These are phyloP conservation scores for Phytophthora fragariaefolia DNA, from an alignment of 352 stramenopile species.

Conservation along the genomic window DNA sequence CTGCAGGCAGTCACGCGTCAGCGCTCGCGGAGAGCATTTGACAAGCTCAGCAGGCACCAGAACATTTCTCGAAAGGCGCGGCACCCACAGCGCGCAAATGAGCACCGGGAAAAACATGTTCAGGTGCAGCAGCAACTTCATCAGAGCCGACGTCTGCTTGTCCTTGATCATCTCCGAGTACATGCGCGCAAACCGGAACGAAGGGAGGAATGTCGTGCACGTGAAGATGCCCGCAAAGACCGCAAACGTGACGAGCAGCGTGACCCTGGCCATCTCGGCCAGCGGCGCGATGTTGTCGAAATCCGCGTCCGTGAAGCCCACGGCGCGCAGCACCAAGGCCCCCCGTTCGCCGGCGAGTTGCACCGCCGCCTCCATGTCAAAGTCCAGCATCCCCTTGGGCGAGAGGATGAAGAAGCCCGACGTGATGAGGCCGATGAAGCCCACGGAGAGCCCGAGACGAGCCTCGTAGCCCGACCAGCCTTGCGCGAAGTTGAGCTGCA, in stretches of 20 bases:
- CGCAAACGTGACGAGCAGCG: conserved; percentile 46
- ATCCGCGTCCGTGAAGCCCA: conserved; percentile 71
- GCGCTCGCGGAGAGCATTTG: conserved; percentile 46
- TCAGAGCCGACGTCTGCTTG: conserved; percentile 30
- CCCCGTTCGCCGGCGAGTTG: conserved; percentile 44
- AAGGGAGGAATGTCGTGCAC: conserved; percentile 70
- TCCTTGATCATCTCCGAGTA: conserved; percentile 75
- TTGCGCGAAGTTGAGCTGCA: conserved; percentile 78
- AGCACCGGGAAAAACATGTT: conserved; percentile 77
- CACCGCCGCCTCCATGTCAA: conserved; percentile 65
- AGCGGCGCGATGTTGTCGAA: conserved; percentile 54
- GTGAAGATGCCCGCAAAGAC: conserved; percentile 62
- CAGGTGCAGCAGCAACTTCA: conserved; percentile 68
- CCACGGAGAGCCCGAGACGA: conserved; percentile 59
- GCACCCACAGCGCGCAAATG: conserved; percentile 60
- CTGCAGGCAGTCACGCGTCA: conserved; percentile 66
- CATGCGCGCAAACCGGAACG: conserved; percentile 82
- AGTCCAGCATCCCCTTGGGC: conserved; percentile 67
- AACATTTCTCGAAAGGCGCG: conserved; percentile 49
- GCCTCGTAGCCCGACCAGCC: conserved; percentile 66
- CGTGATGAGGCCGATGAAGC: conserved; percentile 60
- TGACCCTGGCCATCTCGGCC: conserved; percentile 28
- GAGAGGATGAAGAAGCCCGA: conserved; percentile 70
- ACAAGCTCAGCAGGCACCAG: conserved; percentile 60
- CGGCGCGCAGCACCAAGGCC: conserved; percentile 56